A percentile compares a stretch with the other conserved stretches of the same genome.
Conservation (phyloP, 441 rosid species). For the Arabidopsis hybrid region DNA sequence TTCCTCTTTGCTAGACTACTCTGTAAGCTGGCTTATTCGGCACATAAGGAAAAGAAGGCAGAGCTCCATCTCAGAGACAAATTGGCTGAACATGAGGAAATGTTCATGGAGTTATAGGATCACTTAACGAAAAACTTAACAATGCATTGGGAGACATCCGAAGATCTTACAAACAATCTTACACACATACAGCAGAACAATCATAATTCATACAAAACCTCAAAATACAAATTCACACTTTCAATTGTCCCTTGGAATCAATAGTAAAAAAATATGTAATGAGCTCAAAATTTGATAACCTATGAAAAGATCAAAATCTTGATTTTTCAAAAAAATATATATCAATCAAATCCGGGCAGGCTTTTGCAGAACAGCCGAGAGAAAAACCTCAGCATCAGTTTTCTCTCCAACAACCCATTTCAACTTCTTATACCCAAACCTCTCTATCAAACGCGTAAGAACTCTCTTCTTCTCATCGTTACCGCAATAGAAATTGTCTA, state of each 20-base stretch:
- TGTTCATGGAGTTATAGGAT: too few species aligned
- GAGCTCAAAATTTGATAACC: conserved; percentile 9
- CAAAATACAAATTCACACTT: neutral
- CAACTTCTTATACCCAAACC: conserved; percentile 85
- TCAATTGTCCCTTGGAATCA: neutral
- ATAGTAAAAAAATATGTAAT: too few species aligned
- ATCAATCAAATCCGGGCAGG: conserved; percentile 63
- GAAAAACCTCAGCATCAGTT: conserved; percentile 62
- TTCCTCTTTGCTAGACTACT: too few species aligned
- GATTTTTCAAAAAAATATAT: neutral
- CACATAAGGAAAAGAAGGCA: too few species aligned
- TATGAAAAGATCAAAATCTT: conserved; percentile 15
- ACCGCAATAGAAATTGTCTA: conserved; percentile 80
- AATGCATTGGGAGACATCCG: too few species aligned
- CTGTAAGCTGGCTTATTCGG: too few species aligned
- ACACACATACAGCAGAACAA: neutral
- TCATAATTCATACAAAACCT: neutral
- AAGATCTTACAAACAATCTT: too few species aligned
- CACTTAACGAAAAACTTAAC: too few species aligned
- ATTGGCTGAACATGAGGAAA: too few species aligned
- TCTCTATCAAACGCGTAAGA: conserved; percentile 81
- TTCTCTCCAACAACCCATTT: conserved; percentile 95
- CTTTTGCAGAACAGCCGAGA: conserved; percentile 93
- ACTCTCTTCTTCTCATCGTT: conserved; percentile 69
- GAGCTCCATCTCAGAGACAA: too few species aligned